Percentiles rank a stretch among this genome's conserved stretches.
phyloP scores from a whole-genome alignment of 257 asterid genomes.

The Nicotiana obtusifolia region DNA sequence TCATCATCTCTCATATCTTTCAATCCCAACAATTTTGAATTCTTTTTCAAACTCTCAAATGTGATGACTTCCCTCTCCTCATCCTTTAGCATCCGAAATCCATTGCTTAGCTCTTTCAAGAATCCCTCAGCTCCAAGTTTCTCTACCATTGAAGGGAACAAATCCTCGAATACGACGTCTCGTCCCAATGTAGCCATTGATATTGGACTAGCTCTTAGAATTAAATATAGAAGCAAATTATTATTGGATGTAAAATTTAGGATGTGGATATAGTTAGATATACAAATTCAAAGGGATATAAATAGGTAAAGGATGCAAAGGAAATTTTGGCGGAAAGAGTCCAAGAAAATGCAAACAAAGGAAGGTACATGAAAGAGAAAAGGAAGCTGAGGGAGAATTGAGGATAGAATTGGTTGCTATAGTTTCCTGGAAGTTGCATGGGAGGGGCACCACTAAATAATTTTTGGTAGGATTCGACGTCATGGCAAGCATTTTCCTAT shows the following conservation, averaged over 20 bases:
- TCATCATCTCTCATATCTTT: constrained; percentile 43
- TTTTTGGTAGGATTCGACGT: background rate
- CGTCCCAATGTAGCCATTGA: background rate
- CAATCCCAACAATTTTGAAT: constrained; percentile 37
- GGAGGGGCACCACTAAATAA: constrained; percentile 18
- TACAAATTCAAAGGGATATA: background rate
- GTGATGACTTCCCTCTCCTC: constrained; percentile 48
- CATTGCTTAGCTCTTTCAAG: constrained; percentile 57
- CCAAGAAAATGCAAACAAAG: constrained; percentile 8
- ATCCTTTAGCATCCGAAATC: constrained; percentile 54
- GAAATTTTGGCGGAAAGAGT: constrained; percentile 22
- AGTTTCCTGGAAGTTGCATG: constrained; percentile 49
- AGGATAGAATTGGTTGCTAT: background rate
- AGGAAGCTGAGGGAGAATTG: background rate
- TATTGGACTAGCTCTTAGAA: background rate
- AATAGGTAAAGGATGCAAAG: background rate
- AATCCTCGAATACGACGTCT: constrained; percentile 46
- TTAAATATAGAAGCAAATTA: background rate
- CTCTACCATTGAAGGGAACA: constrained; percentile 71
- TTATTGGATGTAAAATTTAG: background rate
- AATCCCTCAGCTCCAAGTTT: constrained; percentile 64
- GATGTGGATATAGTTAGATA: background rate
- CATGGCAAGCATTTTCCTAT: constrained; percentile 3
- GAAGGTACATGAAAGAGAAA: constrained; percentile 13
- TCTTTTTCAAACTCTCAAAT: constrained; percentile 58